These are phyloP conservation scores for Lolium perenne DNA, from an alignment of 176 grass and related monocot genomes.

Conservation along the genomic window DNA sequence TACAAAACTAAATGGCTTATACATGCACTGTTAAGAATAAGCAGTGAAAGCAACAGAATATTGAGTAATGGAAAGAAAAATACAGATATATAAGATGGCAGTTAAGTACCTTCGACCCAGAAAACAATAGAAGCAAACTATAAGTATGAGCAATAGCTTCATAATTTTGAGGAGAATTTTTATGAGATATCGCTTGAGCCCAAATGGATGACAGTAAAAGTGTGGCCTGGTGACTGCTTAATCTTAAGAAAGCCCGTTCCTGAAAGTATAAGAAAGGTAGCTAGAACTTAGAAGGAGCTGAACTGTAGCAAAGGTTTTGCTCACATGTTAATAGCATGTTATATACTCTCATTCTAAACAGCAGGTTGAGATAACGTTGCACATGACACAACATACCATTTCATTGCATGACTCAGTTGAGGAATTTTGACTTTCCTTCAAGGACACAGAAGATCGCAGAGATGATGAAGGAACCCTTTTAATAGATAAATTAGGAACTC, in stretches of 20 bases:
- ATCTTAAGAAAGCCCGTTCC: slow-evolving; percentile 65
- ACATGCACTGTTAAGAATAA: neutral
- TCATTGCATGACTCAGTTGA: slow-evolving; percentile 45
- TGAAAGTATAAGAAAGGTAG: slow-evolving; percentile 44
- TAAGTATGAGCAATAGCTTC: slow-evolving; percentile 97
- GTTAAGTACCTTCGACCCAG: slow-evolving; percentile 71
- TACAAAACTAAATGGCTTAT: neutral
- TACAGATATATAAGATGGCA: neutral
- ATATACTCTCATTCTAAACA: neutral
- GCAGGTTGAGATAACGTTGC: slow-evolving; percentile 10
- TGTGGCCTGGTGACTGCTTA: slow-evolving; percentile 75
- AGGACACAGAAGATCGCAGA: slow-evolving; percentile 45
- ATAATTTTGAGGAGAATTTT: slow-evolving; percentile 82
- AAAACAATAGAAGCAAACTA: slow-evolving; percentile 84
- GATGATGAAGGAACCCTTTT: slow-evolving; percentile 49
- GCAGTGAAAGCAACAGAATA: neutral
- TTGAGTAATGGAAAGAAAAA: neutral
- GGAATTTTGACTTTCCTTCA: slow-evolving; percentile 55
- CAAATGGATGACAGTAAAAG: slow-evolving; percentile 92
- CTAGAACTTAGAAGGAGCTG: slow-evolving; percentile 49
- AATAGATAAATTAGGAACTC: slow-evolving; percentile 57
- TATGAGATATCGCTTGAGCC: slow-evolving; percentile 74
- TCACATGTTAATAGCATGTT: neutral
- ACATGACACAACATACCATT: slow-evolving; percentile 46
- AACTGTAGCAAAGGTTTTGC: neutral